Percentiles rank a stretch among this genome's conserved stretches.
Conservation (phyloP, 805 yeast genomes). For the Jamesozyma piceae region DNA sequence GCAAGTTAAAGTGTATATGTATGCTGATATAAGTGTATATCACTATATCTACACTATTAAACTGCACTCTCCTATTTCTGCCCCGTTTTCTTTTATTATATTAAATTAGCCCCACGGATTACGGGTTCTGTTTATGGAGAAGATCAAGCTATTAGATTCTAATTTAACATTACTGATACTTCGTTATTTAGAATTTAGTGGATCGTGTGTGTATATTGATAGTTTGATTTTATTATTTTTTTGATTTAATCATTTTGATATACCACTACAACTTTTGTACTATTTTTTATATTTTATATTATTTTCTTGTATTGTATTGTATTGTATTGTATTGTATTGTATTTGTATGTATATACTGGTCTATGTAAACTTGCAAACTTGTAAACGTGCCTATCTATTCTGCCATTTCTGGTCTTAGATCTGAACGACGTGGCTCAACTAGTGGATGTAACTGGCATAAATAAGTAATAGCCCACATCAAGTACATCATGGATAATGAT, state of each 20-base stretch:
- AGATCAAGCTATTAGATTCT: constrained; percentile 39
- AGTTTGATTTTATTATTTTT: not conserved
- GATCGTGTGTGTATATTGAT: constrained; percentile 3
- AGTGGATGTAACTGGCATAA: constrained; percentile 80
- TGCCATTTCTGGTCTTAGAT: constrained; percentile 64
- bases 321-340: too few relatives aligned
- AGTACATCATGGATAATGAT: constrained; percentile 65
- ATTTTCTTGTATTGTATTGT: too few relatives aligned
- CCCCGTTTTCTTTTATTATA: constrained; percentile 37
- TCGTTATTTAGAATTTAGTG: constrained; percentile 18
- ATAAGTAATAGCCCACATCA: constrained; percentile 92
- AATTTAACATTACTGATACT: constrained; percentile 35
- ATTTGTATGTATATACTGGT: too few relatives aligned
- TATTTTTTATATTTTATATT: too few relatives aligned
- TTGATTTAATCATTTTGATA: not conserved
- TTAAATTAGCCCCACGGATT: constrained; percentile 35
- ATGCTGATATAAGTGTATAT: not conserved
- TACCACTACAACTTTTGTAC: not conserved
- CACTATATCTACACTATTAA: too few relatives aligned
- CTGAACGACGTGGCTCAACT: constrained; percentile 83
- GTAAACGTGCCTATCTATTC: too few relatives aligned
- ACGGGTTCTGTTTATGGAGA: constrained; percentile 56
- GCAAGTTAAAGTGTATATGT: not conserved
- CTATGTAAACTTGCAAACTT: too few relatives aligned
- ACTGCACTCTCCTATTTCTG: constrained; percentile 55